Evolutionary conservation across 257 asterid species (phyloP).

Genomic region (Catharanthus roseus): DNA sequence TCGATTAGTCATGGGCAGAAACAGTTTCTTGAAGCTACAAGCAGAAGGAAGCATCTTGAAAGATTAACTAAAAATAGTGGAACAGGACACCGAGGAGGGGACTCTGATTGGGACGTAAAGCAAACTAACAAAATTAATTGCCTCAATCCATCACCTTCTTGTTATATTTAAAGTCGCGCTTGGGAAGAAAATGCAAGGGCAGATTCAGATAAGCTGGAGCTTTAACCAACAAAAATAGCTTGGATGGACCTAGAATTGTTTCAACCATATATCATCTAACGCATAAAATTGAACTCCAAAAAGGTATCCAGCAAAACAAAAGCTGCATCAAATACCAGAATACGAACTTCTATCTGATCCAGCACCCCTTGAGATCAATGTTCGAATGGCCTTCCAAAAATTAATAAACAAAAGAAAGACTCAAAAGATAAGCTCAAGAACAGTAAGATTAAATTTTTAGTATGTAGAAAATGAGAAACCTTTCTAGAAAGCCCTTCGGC

Average conservation of each 20-base stretch:
- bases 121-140: background rate
- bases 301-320: background rate
- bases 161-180: conserved; percentile 66
- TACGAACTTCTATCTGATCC: conserved; percentile 55
- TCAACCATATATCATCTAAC: conserved; percentile 6
- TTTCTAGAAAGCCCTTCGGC: conserved; percentile 69
- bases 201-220: conserved; percentile 63
- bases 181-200: conserved; percentile 87
- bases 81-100: background rate
- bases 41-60: background rate
- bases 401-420: background rate
- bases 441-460: background rate
- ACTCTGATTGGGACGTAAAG: background rate
- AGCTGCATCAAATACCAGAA: conserved; percentile 40
- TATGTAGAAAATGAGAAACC: conserved; percentile 31
- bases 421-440: conserved; percentile 6
- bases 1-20: background rate
- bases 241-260: conserved; percentile 60
- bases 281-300: background rate
- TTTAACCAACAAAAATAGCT: conserved; percentile 74
- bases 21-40: background rate
- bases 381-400: conserved; percentile 67
- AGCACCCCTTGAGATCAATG: conserved; percentile 75
- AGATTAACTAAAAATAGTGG: background rate
- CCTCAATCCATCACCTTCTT: conserved; percentile 50